A percentile compares a stretch with the other conserved stretches of the same genome.
Evolutionary conservation across 768 basidiomycete species (phyloP).

Genomic region (Calocera viscosa): DNA sequence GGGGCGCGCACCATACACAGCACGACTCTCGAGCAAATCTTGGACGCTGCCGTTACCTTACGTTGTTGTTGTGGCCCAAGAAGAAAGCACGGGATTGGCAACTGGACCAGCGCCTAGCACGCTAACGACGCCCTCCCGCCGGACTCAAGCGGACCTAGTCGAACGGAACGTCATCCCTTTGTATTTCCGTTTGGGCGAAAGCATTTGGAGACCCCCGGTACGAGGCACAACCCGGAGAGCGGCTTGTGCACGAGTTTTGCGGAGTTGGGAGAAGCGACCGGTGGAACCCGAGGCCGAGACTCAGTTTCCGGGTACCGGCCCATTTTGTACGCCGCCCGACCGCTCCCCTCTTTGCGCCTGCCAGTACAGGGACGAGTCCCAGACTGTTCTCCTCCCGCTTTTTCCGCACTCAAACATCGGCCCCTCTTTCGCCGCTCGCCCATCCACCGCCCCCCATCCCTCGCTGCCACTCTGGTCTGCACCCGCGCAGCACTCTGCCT

Average conservation of each 20-base stretch:
- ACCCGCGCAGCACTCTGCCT: neutral
- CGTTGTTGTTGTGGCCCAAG: neutral
- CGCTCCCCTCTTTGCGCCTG: too few species aligned
- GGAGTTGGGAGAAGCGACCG: neutral
- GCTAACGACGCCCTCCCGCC: neutral
- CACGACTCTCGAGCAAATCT: neutral
- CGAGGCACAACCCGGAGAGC: neutral
- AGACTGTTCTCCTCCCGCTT: neutral
- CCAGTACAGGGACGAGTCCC: too few species aligned
- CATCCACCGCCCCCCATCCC: neutral
- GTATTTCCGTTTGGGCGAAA: neutral
- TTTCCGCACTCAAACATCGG: neutral
- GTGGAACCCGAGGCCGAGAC: slow-evolving; percentile 8
- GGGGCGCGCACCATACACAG: neutral
- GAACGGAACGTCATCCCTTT: neutral
- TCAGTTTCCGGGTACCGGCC: neutral
- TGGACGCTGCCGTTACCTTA: neutral
- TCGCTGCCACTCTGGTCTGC: neutral
- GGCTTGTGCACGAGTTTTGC: neutral
- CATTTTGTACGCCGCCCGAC: neutral
- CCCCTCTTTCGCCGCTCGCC: neutral
- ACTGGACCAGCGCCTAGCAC: slow-evolving; percentile 6
- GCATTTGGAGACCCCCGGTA: neutral
- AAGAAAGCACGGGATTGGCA: neutral
- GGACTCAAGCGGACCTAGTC: neutral